A percentile compares a stretch with the other conserved stretches of the same genome.
Evolutionary conservation across 768 basidiomycete genomes (phyloP).

Genomic region (Tylopilus sp.): DNA sequence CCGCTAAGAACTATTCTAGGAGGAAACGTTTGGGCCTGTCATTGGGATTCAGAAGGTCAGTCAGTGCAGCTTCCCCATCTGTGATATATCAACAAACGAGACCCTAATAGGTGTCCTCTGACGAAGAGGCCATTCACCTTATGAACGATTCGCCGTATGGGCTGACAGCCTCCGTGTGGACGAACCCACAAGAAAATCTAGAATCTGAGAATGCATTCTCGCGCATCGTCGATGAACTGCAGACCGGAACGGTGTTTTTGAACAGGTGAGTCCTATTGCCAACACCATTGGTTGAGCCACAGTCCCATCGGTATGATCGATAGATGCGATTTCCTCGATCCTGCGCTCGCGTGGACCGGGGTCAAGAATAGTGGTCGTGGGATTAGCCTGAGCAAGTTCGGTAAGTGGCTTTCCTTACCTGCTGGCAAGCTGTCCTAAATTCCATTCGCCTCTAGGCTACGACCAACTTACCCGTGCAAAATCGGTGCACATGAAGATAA

Average conservation of each 20-base stretch:
- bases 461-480: slow-evolving; percentile 83
- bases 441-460: slow-evolving; percentile 52
- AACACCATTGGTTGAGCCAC: no score
- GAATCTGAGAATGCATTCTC: slow-evolving; percentile 71
- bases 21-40: slow-evolving; percentile 92
- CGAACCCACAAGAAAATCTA: slow-evolving; percentile 55
- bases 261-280: slow-evolving; percentile 55
- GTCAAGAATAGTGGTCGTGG: slow-evolving; percentile 93
- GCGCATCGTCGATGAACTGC: slow-evolving; percentile 58
- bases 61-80: neutral
- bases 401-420: slow-evolving; percentile 40
- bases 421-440: neutral
- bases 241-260: slow-evolving; percentile 91
- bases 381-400: slow-evolving; percentile 85
- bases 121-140: slow-evolving; percentile 81
- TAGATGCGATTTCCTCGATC: slow-evolving; percentile 88
- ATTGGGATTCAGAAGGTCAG: slow-evolving; percentile 88
- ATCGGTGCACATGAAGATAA: slow-evolving; percentile 80
- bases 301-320: neutral
- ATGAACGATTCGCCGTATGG: slow-evolving; percentile 99
- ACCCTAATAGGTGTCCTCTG: slow-evolving; percentile 59
- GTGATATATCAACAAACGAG: neutral
- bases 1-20: slow-evolving; percentile 36
- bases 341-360: slow-evolving; percentile 92
- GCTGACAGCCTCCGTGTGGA: slow-evolving; percentile 94